phyloP scores from a whole-genome alignment of 1,284 basidiomycete genomes.

The Ustilago nuda region DNA sequence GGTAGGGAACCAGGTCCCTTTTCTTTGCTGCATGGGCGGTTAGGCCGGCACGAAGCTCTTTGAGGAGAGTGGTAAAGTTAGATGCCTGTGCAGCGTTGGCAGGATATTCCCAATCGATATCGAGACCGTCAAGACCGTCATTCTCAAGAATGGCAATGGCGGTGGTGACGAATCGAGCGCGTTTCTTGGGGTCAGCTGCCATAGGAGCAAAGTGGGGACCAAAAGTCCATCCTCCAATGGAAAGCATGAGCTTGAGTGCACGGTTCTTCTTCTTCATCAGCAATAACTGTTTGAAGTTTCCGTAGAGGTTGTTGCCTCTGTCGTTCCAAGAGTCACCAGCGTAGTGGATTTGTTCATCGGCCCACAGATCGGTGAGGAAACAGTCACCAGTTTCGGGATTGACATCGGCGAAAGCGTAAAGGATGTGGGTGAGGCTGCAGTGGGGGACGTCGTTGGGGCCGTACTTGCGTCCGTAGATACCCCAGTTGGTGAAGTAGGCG shows the following conservation, averaged over 20 bases:
- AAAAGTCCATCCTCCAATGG: conserved; percentile 70
- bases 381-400: conserved; percentile 75
- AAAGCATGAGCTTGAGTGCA: conserved; percentile 69
- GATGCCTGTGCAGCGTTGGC: conserved; percentile 77
- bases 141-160: conserved; percentile 83
- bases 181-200: conserved; percentile 63
- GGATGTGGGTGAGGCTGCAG: conserved; percentile 79
- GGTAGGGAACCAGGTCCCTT: conserved; percentile 73
- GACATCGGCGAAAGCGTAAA: conserved; percentile 88
- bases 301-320: conserved; percentile 81
- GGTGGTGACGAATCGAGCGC: conserved; percentile 78
- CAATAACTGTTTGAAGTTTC: conserved; percentile 88
- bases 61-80: conserved; percentile 79
- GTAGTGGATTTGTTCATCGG: conserved; percentile 76
- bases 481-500: conserved; percentile 74
- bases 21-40: conserved; percentile 76
- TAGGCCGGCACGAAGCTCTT: conserved; percentile 77
- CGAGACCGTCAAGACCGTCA: conserved; percentile 84
- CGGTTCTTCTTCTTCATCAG: conserved; percentile 81
- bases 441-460: conserved; percentile 76
- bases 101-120: conserved; percentile 86
- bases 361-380: conserved; percentile 80
- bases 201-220: conserved; percentile 67
- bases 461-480: conserved; percentile 93
- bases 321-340: conserved; percentile 75